These are phyloP conservation scores for Solanum pennellii DNA, from an alignment of 257 asterid species.

Conservation along the genomic window DNA sequence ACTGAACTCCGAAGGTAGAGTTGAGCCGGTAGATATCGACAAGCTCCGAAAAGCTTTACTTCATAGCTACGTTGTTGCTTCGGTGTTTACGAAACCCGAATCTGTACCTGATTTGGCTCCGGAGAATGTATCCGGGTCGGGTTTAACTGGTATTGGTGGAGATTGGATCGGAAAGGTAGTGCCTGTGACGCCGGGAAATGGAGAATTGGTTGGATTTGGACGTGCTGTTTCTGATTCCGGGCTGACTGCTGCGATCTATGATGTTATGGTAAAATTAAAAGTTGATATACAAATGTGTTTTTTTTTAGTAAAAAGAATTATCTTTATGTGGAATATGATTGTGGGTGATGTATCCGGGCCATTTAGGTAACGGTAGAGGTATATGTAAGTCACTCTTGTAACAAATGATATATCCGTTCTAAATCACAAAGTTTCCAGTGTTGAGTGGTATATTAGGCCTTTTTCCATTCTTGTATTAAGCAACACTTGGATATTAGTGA, in stretches of 20 bases:
- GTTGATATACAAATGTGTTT: neutral
- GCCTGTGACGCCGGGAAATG: conserved; percentile 65
- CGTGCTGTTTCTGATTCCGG: conserved; percentile 83
- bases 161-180: conserved; percentile 44
- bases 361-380: neutral
- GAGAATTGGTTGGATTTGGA: conserved; percentile 75
- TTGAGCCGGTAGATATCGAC: conserved; percentile 40
- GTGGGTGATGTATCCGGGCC: neutral
- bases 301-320: neutral
- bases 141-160: conserved; percentile 36
- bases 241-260: conserved; percentile 68
- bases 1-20: conserved; percentile 36
- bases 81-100: conserved; percentile 62
- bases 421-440: too few species aligned
- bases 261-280: conserved; percentile 56
- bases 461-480: neutral
- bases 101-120: neutral
- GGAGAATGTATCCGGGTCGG: neutral
- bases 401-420: too few species aligned
- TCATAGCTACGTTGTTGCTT: conserved; percentile 67
- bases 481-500: neutral
- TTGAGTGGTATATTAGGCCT: neutral
- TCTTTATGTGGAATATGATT: neutral
- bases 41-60: conserved; percentile 61
- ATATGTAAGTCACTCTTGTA: neutral